Percentiles rank a stretch among this genome's conserved stretches.
phyloP scores from a whole-genome alignment of 2,329 filamentous ascomycete species.

The Colletotrichum phormii region DNA sequence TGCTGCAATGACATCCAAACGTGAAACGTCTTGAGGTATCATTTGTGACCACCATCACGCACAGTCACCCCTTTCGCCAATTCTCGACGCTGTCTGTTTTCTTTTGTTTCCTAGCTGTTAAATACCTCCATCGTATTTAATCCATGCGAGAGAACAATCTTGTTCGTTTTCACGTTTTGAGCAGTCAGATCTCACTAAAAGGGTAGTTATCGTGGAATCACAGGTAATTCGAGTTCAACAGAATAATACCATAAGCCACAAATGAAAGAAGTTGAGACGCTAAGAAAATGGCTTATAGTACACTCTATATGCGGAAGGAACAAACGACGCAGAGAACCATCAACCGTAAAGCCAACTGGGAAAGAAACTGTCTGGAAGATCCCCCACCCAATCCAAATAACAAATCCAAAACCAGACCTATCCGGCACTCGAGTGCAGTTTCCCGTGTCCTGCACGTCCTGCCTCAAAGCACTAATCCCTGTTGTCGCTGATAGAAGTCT shows the following conservation, averaged over 20 bases:
- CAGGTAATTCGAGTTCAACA: no score
- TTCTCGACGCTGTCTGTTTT: background rate
- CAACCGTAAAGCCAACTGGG: background rate
- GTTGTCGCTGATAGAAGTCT: conserved; percentile 2
- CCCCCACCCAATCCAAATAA: background rate
- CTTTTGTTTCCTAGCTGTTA: no score
- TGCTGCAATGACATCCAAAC: background rate
- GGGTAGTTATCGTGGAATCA: no score
- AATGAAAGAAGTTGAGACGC: background rate
- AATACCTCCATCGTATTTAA: no score
- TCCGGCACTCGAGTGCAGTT: background rate
- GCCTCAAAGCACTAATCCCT: background rate
- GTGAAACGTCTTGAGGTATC: background rate
- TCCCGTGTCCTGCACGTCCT: background rate
- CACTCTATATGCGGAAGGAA: background rate
- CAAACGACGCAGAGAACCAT: background rate
- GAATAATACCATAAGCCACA: no score
- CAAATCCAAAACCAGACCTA: background rate
- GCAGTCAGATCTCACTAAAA: no score
- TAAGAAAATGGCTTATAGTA: background rate
- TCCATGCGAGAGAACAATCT: no score
- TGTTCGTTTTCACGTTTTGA: no score
- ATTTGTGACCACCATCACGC: no score
- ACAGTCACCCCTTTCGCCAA: background rate
- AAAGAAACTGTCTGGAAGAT: no score